Evolutionary conservation across 2,329 filamentous ascomycete species (phyloP), one percentile per base, ranked within the genome.

Genomic region (Aspergillus ibericus): DNA sequence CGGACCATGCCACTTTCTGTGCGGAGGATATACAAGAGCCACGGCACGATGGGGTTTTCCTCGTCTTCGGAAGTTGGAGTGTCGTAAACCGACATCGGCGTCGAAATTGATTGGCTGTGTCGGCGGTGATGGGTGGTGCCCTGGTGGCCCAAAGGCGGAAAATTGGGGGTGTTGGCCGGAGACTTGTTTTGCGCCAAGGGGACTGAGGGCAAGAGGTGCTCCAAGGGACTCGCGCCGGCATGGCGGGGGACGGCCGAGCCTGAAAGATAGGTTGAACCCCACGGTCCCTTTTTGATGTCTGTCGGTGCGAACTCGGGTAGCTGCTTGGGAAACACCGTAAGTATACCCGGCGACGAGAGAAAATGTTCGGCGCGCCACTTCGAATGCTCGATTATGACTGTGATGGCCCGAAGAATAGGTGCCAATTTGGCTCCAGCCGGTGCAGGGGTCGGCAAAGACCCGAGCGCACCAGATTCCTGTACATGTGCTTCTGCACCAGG

Each of bases 311-410:
- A 83, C 44, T 84, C 83, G 38, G 83, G 75, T 5, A 73, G 72
- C 70, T 68, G 71, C 64, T 81, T 80, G 2, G 88, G 88, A 60
- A 92, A 90, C 10, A 90, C 83, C 18, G 88, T 85, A 56, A 90
- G 77, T 40, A 92, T 85, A 0, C 86, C 83, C 1, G 88, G 88
- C 1, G 89, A 88, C 59, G 84, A 88, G 44, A 89, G 76, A 50
- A 91, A 82, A 66, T 91, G 85, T 63, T 88, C 88, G 9, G 91
- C 88, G 55, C 92, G 85, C 73, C 88, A 90, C 65, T 88, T 88
- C 0, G 93, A 97, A 67, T 91, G 86, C 60, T 87, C 84, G 51
- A 96, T 84, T 49, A 97, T 89, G 47, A 87, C 83, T 18, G 87
- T 83, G 52, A 96, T 85, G 0, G 93, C 91, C 61, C 92, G 88